Evolutionary conservation across 306 rosid genomes (phyloP).

Genomic region (Dalbergia cochinchinensis): DNA sequence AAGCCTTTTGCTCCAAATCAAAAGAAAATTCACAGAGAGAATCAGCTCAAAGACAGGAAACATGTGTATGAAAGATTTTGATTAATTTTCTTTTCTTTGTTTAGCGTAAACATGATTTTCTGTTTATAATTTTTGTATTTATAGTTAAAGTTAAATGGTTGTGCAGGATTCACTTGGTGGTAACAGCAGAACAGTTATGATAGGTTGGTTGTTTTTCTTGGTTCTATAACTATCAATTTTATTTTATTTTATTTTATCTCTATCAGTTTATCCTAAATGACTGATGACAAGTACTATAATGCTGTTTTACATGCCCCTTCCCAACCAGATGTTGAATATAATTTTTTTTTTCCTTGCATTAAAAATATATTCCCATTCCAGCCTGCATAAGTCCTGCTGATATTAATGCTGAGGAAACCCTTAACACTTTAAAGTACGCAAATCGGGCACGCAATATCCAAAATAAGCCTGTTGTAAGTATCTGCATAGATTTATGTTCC

Average conservation of each 20-base stretch:
- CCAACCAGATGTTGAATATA: slow-evolving; percentile 10
- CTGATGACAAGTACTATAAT: slow-evolving; percentile 19
- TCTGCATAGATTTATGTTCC: slow-evolving; percentile 29
- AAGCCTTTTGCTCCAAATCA: slow-evolving; percentile 1
- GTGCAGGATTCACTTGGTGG: slow-evolving; percentile 98
- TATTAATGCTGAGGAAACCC: slow-evolving; percentile 97
- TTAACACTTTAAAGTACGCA: slow-evolving; percentile 95
- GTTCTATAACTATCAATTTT: background rate
- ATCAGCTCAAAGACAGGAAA: slow-evolving; percentile 19
- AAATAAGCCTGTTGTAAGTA: slow-evolving; percentile 92
- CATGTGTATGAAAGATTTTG: slow-evolving; percentile 19
- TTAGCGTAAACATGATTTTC: background rate
- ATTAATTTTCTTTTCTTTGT: slow-evolving; percentile 22
- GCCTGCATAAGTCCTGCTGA: slow-evolving; percentile 99
- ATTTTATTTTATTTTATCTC: background rate
- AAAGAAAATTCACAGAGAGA: background rate
- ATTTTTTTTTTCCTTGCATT: slow-evolving; percentile 42
- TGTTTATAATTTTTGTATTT: slow-evolving; percentile 27
- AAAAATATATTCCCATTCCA: slow-evolving; percentile 43
- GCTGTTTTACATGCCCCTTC: background rate
- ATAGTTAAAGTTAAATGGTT: slow-evolving; percentile 45
- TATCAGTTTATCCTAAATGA: slow-evolving; percentile 24
- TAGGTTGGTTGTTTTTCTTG: slow-evolving; percentile 65
- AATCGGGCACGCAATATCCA: slow-evolving; percentile 97
- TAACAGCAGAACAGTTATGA: slow-evolving; percentile 97